Base-by-base conservation (phyloP, 2,329 filamentous ascomycete species). In the Beauveria rudraprayagi region DNA sequence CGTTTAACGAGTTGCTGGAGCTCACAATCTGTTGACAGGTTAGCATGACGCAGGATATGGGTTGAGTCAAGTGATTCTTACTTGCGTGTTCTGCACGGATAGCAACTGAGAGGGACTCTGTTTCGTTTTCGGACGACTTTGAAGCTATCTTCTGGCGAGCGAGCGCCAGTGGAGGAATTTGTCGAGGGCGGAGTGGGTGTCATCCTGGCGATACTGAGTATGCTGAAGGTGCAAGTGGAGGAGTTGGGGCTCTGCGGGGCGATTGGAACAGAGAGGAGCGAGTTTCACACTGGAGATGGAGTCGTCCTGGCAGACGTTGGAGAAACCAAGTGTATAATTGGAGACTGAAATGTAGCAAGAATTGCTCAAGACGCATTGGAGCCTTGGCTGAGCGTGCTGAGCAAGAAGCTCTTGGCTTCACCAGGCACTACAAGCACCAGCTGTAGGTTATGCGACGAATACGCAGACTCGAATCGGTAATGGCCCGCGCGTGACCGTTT, bases 41-140 rank as follows among this genome's bases (percentile, higher is more conserved):
- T 65, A 68, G 63, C 63, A 66, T 48, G 61, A 46, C 41, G 11
- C 11, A 9, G 19, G 43, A 48, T 17, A 9, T 6, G 52, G n/a
- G 17, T 6, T 24, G 22, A 9, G 16, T 14, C 22, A 24, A 34
- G 14, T 9, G 22, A 37, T 40, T 73, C 82, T 77, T 78, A 94
- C 90, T 97, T 97, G 77, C 92, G 87, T 69, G 92, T 90, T 71
- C 93, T 84, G 75, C 93, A 97, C 37, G 92, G 91, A 66, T 88
- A 90, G 73, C 93, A 97, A 69, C 92, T 97, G 55, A 97, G 80
- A 52, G 93, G 93, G 17, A 97, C 88, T 63, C 93, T 83, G 70
- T 97, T 97, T 72, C 93, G 85, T 78, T 95, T 96, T 66, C 93
- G 87, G 63, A 97, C 90, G 56, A 97, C 88, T 67, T 91, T 85